These are phyloP conservation scores for Phialophora chinensis DNA, from an alignment of 2,329 filamentous ascomycete genomes.

Conservation along the genomic window DNA sequence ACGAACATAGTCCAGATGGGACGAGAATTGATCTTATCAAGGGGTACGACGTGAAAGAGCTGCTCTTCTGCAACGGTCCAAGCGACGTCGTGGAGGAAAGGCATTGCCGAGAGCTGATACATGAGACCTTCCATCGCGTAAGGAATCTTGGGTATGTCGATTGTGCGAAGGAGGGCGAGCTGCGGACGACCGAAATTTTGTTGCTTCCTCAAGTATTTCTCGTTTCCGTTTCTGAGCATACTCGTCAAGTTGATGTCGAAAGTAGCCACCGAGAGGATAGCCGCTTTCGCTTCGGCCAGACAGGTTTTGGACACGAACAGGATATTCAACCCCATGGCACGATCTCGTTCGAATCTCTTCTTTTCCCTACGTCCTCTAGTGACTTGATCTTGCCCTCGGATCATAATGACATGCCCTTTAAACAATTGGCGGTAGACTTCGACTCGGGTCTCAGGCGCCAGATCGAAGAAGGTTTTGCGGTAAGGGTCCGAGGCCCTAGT, in stretches of 20 bases:
- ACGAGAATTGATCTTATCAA: neutral
- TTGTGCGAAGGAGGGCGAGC: neutral
- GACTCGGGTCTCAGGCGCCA: constrained; percentile 1
- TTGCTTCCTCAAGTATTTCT: neutral
- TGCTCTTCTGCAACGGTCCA: neutral
- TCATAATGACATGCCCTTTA: neutral
- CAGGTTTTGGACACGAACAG: constrained; percentile 3
- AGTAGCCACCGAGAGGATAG: neutral
- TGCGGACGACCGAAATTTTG: neutral
- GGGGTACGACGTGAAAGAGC: neutral
- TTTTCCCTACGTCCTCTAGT: neutral
- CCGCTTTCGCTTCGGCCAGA: constrained; percentile 1
- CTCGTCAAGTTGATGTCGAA: constrained; percentile 14
- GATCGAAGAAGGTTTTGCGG: constrained; percentile 10
- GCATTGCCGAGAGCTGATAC: neutral
- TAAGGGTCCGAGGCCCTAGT: neutral
- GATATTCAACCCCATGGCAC: constrained; percentile 10
- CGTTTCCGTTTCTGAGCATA: neutral
- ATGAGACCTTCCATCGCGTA: neutral
- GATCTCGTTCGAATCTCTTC: neutral
- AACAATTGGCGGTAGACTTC: constrained; percentile 1
- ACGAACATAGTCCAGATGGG: neutral
- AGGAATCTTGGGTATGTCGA: neutral
- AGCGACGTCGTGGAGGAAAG: neutral
- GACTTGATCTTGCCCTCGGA: neutral